Base-by-base conservation (phyloP, 768 basidiomycete genomes). In the Fistulinella prunicolor region DNA sequence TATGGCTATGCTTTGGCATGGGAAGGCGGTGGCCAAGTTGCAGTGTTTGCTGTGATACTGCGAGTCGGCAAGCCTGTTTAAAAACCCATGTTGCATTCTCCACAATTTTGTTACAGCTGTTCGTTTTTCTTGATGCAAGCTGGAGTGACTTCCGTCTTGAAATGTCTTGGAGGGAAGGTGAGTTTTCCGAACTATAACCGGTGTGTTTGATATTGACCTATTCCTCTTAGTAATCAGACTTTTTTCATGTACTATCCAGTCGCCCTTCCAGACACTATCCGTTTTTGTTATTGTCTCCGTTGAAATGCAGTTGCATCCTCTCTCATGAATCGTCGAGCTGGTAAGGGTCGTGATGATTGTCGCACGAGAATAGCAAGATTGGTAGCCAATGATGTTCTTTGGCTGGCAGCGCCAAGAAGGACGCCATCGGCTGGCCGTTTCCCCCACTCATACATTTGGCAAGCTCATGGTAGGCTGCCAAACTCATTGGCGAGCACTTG, bases 21-120 rank as follows among this genome's bases (percentile, higher is more conserved):
- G 24, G n/a, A 14, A 47, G 21, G 57, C 53, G 14, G n/a, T 51
- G 56, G 26, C 30, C n/a, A n/a, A n/a, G n/a, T 38, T 48, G 44
- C 51, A n/a, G 47, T 61, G 47, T n/a, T 44, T 56, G 57, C 54
- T 56, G 60, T 53, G 48, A 42, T 22, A 21, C 34, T 24, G 42
- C 19, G 42, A 22, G 6, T 28, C 7, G 23, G 36, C 9, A 4
- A 6, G 17, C 26, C 10, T 28, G 37, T 1, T 30, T 47, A 40
- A 42, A 54, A 45, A 12, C 24, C 35, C n/a, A n/a, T n/a, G n/a
- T n/a, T n/a, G n/a, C n/a, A n/a, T n/a, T n/a, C n/a, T n/a, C n/a
- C n/a, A n/a, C n/a, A n/a, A n/a, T n/a, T n/a, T n/a, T n/a, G n/a
- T n/a, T n/a, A n/a, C n/a, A n/a, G n/a, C n/a, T n/a, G n/a, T 28